These are phyloP conservation scores for Byssothecium circinans DNA, from an alignment of 2,329 filamentous ascomycete genomes.

Conservation along the genomic window DNA sequence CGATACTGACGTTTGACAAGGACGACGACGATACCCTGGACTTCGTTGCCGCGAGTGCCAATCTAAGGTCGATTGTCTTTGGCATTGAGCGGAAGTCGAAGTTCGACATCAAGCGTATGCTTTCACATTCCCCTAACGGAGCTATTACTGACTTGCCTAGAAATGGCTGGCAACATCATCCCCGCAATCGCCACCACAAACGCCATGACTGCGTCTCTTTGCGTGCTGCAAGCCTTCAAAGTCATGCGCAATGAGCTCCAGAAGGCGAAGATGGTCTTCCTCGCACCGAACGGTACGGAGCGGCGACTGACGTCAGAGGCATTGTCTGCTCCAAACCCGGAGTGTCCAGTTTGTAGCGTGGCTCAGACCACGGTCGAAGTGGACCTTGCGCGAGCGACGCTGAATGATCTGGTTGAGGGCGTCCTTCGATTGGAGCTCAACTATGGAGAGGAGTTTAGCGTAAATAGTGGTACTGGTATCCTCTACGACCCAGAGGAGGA, in stretches of 20 bases:
- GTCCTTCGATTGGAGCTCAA: conserved; percentile 71
- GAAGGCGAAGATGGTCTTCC: conserved; percentile 80
- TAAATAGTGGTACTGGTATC: conserved; percentile 74
- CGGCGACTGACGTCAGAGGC: conserved; percentile 60
- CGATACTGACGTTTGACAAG: conserved; percentile 88
- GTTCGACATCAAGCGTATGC: conserved; percentile 83
- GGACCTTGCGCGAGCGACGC: conserved; percentile 70
- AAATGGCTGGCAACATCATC: conserved; percentile 99
- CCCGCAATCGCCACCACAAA: conserved; percentile 98
- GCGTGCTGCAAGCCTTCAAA: conserved; percentile 90
- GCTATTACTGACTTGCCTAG: conserved; percentile 41
- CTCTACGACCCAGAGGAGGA: conserved; percentile 89
- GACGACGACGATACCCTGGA: conserved; percentile 94
- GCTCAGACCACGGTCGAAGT: conserved; percentile 68
- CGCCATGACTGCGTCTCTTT: conserved; percentile 90
- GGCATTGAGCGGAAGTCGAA: conserved; percentile 85
- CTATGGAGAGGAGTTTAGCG: conserved; percentile 78
- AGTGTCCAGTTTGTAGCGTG: conserved; percentile 81
- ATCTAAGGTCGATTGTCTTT: conserved; percentile 86
- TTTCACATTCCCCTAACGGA: background rate
- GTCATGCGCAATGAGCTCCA: conserved; percentile 70
- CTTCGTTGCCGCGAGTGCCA: conserved; percentile 88
- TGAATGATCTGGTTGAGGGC: conserved; percentile 76
- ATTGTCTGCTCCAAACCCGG: conserved; percentile 68
- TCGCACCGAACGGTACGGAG: conserved; percentile 65